phyloP scores from a whole-genome alignment of 2,329 filamentous ascomycete genomes.

The Ramularia endophylla region DNA sequence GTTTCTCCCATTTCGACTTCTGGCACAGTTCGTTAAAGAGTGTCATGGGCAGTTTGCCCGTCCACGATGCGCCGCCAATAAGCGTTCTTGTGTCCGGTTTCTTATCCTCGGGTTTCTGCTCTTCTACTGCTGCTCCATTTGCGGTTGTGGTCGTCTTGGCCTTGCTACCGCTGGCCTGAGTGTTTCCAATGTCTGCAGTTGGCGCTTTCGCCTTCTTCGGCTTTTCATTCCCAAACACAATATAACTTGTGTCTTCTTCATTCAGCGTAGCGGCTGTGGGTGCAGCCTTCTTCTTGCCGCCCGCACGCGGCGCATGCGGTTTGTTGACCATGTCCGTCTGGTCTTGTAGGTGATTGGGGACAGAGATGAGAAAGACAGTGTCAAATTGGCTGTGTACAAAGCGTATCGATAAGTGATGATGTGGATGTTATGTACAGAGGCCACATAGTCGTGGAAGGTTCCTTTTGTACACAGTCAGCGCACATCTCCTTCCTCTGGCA shows the following conservation, averaged over 20 bases:
- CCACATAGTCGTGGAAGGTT: too few species aligned
- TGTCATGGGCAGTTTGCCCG: conserved; percentile 91
- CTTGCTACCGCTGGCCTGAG: conserved; percentile 19
- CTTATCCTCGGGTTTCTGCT: conserved; percentile 36
- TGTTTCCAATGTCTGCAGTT: conserved; percentile 11
- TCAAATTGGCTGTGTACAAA: too few species aligned
- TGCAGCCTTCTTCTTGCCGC: conserved; percentile 37
- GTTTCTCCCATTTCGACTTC: conserved; percentile 91
- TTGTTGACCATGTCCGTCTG: conserved; percentile 42
- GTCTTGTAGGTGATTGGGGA: neutral
- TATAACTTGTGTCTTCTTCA: conserved; percentile 44
- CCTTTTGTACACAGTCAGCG: too few species aligned
- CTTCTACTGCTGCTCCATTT: conserved; percentile 6
- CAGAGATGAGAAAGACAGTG: too few species aligned
- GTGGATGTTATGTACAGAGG: too few species aligned
- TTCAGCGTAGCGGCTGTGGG: conserved; percentile 30
- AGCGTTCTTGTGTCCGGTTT: conserved; percentile 64
- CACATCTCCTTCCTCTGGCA: too few species aligned
- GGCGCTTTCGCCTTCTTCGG: conserved; percentile 38
- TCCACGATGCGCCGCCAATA: conserved; percentile 94
- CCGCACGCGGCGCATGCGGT: conserved; percentile 40
- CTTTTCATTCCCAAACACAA: conserved; percentile 42
- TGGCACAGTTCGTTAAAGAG: conserved; percentile 91
- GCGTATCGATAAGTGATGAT: too few species aligned
- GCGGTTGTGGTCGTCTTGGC: conserved; percentile 24